Base-by-base conservation (phyloP, 441 rosid genomes). In the Adansonia grandidieri region DNA sequence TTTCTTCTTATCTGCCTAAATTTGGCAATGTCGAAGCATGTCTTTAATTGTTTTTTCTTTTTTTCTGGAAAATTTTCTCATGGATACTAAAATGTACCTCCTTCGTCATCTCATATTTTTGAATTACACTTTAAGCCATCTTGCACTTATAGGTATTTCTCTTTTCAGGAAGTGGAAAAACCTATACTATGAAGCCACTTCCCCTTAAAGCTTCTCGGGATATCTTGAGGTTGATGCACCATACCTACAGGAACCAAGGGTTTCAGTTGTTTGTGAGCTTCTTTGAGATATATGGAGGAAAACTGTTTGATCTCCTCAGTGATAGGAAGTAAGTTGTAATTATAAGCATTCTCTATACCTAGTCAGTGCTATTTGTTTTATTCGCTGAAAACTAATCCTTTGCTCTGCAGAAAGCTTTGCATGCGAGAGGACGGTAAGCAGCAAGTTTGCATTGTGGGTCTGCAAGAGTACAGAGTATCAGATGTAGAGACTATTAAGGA, bases 361-460 rank as follows among this genome's bases (percentile, higher is more conserved):
- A 47, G 50, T 69, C 47, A 42, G 53, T 53, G 61, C 54, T 71
- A 24, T 57, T 20, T 17, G 40, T 78, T 51, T 61, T 44, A 82
- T 75, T 78, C 53, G 37, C 77, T 82, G 64, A 82, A 70, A 68
- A 57, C 79, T 81, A 74, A 48, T 71, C 73, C 83, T 77, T 80
- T 8, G 79, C 65, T 76, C n/a, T 76, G 80, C 81, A 96, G 99
- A 84, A 96, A 96, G 82, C 97, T 94, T 83, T 93, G 93, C 84
- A 96, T 96, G 99, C 89, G 99, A 88, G 98, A 96, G 88, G 98
- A 93, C 82, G 99, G 99, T 75, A 94, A 93, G 87, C 98, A 96
- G 85, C 97, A 96, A 84, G 99, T 96, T 79, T 96, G 99, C 90
- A 96, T 96, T 77, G 99, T 94, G 80, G 99, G 99, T 62, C 84